Percentiles rank a stretch among this genome's conserved stretches.
phyloP scores from a whole-genome alignment of 805 yeast species.

The Tanozyma kutaoensis region DNA sequence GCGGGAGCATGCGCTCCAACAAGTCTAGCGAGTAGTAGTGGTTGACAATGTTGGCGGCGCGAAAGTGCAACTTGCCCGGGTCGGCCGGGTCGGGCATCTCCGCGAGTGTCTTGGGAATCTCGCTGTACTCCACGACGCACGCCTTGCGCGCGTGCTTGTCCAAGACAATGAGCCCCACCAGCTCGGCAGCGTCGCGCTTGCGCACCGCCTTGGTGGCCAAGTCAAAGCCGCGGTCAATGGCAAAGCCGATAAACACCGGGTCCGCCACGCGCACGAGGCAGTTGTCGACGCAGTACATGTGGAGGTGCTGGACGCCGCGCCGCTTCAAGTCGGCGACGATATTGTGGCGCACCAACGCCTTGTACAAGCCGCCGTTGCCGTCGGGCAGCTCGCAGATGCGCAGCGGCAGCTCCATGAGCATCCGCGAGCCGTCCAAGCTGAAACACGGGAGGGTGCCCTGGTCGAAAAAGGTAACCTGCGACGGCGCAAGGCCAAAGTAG shows the following conservation, averaged over 20 bases:
- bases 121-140: slow-evolving; percentile 91
- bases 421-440: slow-evolving; percentile 50
- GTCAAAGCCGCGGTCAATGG: slow-evolving; percentile 51
- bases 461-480: slow-evolving; percentile 68
- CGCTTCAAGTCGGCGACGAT: slow-evolving; percentile 53
- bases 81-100: slow-evolving; percentile 49
- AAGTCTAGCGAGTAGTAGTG: slow-evolving; percentile 87
- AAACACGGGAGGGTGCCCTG: slow-evolving; percentile 95
- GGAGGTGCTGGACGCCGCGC: slow-evolving; percentile 75
- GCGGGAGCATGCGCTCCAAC: slow-evolving; percentile 41
- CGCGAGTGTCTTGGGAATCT: slow-evolving; percentile 65
- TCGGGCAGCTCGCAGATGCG: slow-evolving; percentile 81
- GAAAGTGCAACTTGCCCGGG: slow-evolving; percentile 39
- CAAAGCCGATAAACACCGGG: slow-evolving; percentile 80
- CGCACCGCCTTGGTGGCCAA: slow-evolving; percentile 92
- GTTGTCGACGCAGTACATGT: slow-evolving; percentile 96
- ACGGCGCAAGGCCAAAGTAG: slow-evolving; percentile 55
- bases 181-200: slow-evolving; percentile 75
- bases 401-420: slow-evolving; percentile 45
- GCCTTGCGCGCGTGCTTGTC: slow-evolving; percentile 48
- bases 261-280: slow-evolving; percentile 87
- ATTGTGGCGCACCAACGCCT: slow-evolving; percentile 55
- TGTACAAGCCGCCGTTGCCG: slow-evolving; percentile 95
- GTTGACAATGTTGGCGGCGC: slow-evolving; percentile 96
- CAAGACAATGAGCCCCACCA: slow-evolving; percentile 83